Evolutionary conservation across 805 yeast genomes (phyloP), one percentile per base, ranked within the genome.

Genomic region (Deakozyma indianensis): DNA sequence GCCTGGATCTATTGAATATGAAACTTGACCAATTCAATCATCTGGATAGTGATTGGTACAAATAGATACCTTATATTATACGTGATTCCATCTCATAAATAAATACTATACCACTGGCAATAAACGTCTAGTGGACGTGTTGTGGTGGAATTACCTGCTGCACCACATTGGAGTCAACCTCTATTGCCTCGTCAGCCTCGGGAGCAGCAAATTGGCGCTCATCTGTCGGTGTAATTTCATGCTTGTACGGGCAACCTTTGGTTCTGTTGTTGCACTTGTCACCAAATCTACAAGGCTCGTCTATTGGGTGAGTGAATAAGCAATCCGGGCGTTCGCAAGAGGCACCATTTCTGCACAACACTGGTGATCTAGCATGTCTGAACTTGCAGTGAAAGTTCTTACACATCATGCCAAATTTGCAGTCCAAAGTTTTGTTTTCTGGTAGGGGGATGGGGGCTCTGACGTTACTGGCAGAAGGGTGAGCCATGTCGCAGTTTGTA

Each of bases 261-360:
- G 70, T 68, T 44, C 69, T 68, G 61, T 84, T 85, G 54, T 71
- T 75, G 65, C 96, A 87, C 50, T 75, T 75, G 47, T 69, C 69
- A 14, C 86, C 94, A 62, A 78, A 87, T 54, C 81, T 83, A 66
- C 96, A 87, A 45, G 73, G 79, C 57, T 81, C 88, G 51, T 70
- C 70, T 35, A 84, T 66, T 38, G 95, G 95, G 62, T 87, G 96
- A 20, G 82, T 71, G 62, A 85, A 87, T 43, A 73, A 69, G 65
- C 96, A 87, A 61, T 87, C 92, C 43, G 76, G 67, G 62, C 95
- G 76, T 18, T 75, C 71, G 67, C 96, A 87, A 43, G 70, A 70
- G 23, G 75, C 74, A 22, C 96, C 95, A 24, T 79, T 84, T 58
- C 95, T 83, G 60, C 96, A 87, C 49, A 83, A 63, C 23, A 78